Base-by-base conservation (phyloP, 2,329 filamentous ascomycete genomes). In the Corniculantispora saksenae region DNA sequence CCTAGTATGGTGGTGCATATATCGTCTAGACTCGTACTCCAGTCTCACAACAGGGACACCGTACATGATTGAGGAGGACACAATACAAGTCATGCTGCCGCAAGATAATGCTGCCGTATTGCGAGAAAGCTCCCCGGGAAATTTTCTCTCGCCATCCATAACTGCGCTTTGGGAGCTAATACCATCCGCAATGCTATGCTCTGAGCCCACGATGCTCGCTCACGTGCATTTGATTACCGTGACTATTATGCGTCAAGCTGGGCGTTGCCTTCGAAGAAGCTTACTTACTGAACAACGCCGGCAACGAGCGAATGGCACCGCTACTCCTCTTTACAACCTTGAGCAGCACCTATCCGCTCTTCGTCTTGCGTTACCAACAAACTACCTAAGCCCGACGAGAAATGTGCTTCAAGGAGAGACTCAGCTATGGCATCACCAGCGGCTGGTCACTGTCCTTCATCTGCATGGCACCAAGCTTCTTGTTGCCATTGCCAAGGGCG, bases 1-100 rank as follows among this genome's bases (percentile, higher is more conserved):
- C 5, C 61, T 67, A 4, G 29, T 68, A 8, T 69, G 67, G 67
- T 69, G 68, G 68, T 66, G 65, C 60, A 66, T 69, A 19, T 69
- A 67, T 51, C 61, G 65, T 43, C 65, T 69, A 23, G 68, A 69
- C 32, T 68, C 68, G 0, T 69, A 68, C 54, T 57, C 65, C n/a
- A 68, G 67, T 19, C 54, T 69, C 3, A 48, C 68, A 0, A 50
- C 68, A 0, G 68, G 68, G 12, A 68, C 64, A 45, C 67, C 67
- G 17, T 69, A 67, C 15, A 25, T 64, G 27, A 65, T 68, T 25
- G 65, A 68, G 19, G 67, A 68, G 38, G 47, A 43, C n/a, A 53
- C 48, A 21, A 48, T 67, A 13, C 38, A 25, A 25, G 63, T 59
- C 13, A 21, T 35, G 19, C 62, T 66, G 19, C 47, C 47, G 47